Base-by-base conservation (phyloP, 768 basidiomycete species). In the Boletus sp. region DNA sequence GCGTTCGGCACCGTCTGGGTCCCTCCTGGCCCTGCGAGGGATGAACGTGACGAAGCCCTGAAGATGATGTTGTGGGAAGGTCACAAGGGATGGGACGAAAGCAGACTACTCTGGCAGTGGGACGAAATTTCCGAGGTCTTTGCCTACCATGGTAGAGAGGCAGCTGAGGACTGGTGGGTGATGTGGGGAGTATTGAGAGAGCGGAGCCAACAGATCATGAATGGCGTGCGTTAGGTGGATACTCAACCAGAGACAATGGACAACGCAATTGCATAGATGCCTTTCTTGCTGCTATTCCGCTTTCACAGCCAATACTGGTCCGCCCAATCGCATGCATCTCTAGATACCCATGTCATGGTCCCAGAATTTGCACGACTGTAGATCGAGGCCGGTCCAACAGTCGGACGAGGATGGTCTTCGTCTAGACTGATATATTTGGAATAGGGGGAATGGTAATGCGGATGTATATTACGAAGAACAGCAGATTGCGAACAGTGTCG, bases 131-230 rank as follows among this genome's bases (percentile, higher is more conserved):
- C 81, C 48, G 75, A 75, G 29, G 67, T 84, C 59, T 82, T 79
- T 59, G 68, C 72, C n/a, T 79, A 83, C 62, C 77, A 82, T 61
- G 77, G 81, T 5, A 73, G 71, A 41, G 83, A 87, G 56, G 75
- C 76, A 41, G 84, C 80, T 19, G 83, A 83, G 54, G 82, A 83
- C 63, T 86, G 83, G 83, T 87, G 83, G 83, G 77, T 79, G 11
- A 78, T 78, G 51, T 83, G 82, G 82, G 82, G 82, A 7, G 56
- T 70, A 6, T 64, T 82, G 60, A 72, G 74, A 43, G 74, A 81
- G 62, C 63, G 75, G 47, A 74, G 75, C 50, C 55, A 67, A 30
- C 46, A 53, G n/a, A 37, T 7, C 5, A 17, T 21, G 13, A 59
- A 48, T 21, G 37, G 29, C 21, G 29, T 54, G 51, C 50, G 35